A percentile compares a stretch with the other conserved stretches of the same genome.
phyloP scores from a whole-genome alignment of 2,329 filamentous ascomycete species.

The Stromatinia cepivora region DNA sequence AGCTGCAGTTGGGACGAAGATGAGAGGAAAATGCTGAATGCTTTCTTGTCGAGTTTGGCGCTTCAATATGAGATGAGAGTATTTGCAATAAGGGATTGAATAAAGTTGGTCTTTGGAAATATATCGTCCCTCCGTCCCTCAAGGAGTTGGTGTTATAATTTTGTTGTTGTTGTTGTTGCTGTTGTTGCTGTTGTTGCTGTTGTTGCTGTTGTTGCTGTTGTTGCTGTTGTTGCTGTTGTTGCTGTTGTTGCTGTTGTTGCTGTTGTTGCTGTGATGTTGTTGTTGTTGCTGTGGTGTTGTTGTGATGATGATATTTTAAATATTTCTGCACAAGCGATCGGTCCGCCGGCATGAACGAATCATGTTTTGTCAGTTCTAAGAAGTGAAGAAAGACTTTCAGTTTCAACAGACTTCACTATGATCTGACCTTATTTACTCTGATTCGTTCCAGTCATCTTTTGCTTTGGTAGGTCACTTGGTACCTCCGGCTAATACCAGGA shows the following conservation, averaged over 20 bases:
- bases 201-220: background rate
- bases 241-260: background rate
- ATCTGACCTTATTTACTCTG: background rate
- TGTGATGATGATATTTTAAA: background rate
- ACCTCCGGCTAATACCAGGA: background rate
- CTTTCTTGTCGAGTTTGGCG: background rate
- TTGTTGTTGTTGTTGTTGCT: background rate
- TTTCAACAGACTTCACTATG: background rate
- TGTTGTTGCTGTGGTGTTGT: background rate
- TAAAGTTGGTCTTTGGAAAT: background rate
- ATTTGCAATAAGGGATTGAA: slow-evolving; percentile 1
- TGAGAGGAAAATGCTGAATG: too few species aligned
- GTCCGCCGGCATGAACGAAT: background rate
- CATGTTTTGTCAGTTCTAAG: background rate
- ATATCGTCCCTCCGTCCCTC: background rate
- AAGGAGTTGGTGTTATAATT: background rate
- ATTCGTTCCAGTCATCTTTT: background rate
- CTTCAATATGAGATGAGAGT: background rate
- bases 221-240: background rate
- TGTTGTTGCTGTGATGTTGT: too few species aligned
- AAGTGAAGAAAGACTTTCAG: background rate
- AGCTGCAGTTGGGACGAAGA: background rate
- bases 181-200: background rate
- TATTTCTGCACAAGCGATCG: background rate
- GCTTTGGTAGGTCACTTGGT: background rate